Evolutionary conservation across 352 stramenopile genomes (phyloP).

Genomic region (Blastocystis sp.): DNA sequence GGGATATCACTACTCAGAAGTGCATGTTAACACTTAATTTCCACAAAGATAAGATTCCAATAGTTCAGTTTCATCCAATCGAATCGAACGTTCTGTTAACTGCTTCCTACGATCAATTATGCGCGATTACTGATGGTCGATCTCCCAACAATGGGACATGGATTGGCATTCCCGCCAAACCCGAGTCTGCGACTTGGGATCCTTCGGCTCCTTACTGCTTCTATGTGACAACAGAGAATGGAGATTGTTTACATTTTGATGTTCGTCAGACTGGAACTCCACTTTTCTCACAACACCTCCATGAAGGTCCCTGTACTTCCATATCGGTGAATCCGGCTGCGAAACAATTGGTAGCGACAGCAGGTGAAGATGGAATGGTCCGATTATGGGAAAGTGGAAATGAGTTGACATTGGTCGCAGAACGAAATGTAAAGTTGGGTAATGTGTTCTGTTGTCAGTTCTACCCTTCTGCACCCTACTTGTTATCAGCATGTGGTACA

Average conservation of each 20-base stretch:
- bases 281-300: background rate
- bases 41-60: slow-evolving; percentile 96
- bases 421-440: slow-evolving; percentile 86
- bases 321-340: slow-evolving; percentile 82
- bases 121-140: slow-evolving; percentile 81
- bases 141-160: slow-evolving; percentile 74
- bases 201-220: slow-evolving; percentile 86
- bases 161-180: slow-evolving; percentile 80
- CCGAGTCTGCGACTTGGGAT: slow-evolving; percentile 88
- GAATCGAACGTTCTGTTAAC: slow-evolving; percentile 88
- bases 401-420: slow-evolving; percentile 78
- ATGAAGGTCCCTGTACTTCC: slow-evolving; percentile 76
- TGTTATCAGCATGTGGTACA: slow-evolving; percentile 83
- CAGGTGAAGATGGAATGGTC: slow-evolving; percentile 93
- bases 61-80: slow-evolving; percentile 88
- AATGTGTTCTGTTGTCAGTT: slow-evolving; percentile 85
- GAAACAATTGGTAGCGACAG: slow-evolving; percentile 89
- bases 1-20: slow-evolving; percentile 84
- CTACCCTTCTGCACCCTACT: slow-evolving; percentile 81
- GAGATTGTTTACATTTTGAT: slow-evolving; percentile 87
- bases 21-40: slow-evolving; percentile 92
- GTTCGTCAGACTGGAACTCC: slow-evolving; percentile 84
- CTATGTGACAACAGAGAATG: slow-evolving; percentile 88
- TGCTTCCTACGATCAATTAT: slow-evolving; percentile 87
- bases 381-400: slow-evolving; percentile 88